A percentile compares a stretch with the other conserved stretches of the same genome.
phyloP scores from a whole-genome alignment of 495 filamentous ascomycete genomes.

The Glarea lozoyensis region DNA sequence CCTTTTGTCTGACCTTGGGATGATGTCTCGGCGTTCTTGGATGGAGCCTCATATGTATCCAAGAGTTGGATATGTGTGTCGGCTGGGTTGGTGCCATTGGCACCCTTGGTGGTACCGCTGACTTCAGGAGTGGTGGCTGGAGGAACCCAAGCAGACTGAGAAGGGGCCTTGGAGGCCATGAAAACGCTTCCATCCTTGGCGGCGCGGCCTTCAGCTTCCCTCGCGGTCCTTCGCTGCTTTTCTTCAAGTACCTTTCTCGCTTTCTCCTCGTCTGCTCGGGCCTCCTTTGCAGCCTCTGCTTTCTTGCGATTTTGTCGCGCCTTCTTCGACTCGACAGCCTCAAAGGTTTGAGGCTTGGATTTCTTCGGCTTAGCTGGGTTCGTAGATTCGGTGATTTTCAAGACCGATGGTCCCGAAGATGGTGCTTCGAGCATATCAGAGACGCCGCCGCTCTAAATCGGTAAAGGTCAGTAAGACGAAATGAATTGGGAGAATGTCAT shows the following conservation, averaged over 20 bases:
- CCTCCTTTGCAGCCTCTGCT: conserved; percentile 61
- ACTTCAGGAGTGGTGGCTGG: conserved; percentile 3
- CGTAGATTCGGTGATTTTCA: conserved; percentile 60
- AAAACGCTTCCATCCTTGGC: conserved; percentile 60
- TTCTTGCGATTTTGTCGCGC: conserved; percentile 80
- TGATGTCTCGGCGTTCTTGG: conserved; percentile 18
- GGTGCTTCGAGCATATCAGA: conserved; percentile 82
- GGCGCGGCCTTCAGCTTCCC: conserved; percentile 69
- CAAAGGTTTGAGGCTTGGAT: conserved; percentile 44
- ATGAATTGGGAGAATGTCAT: background rate
- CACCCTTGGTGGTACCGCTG: no score
- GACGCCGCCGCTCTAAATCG: conserved; percentile 42
- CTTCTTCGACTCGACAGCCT: conserved; percentile 73
- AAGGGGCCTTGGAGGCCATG: conserved; percentile 42
- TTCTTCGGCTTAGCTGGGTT: conserved; percentile 54
- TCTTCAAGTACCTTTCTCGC: conserved; percentile 62
- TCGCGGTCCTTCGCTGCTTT: conserved; percentile 70
- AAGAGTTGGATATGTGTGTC: conserved; percentile 44
- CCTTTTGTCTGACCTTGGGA: conserved; percentile 9
- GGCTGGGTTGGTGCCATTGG: conserved; percentile 20
- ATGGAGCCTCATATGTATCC: conserved; percentile 67
- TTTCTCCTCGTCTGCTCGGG: conserved; percentile 65
- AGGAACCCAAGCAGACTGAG: conserved; percentile 46
- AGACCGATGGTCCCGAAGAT: conserved; percentile 58
- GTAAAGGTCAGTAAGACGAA: conserved; percentile 6